Conservation (phyloP, 2,329 filamentous ascomycete species). For the Nannizziopsis arthrosporioides region DNA sequence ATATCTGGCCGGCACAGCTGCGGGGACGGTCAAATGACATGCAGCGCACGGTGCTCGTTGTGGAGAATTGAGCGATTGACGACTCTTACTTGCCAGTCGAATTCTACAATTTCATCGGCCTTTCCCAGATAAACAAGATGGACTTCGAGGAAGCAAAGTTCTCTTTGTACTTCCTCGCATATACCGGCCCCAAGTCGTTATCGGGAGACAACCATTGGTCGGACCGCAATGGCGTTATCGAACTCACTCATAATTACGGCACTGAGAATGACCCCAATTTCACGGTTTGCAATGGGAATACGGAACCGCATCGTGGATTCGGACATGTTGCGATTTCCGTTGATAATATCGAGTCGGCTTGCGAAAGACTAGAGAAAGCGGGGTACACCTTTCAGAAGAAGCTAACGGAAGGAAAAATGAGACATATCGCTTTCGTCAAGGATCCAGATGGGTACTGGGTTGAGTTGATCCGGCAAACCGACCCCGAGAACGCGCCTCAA, state of each 20-base stretch:
- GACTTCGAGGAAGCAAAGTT: constrained; percentile 81
- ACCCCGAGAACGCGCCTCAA: constrained; percentile 47
- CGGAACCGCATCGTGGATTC: constrained; percentile 72
- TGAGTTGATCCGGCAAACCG: constrained; percentile 52
- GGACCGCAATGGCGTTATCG: constrained; percentile 79
- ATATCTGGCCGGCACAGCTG: background rate
- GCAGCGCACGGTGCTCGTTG: background rate
- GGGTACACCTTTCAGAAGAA: constrained; percentile 95
- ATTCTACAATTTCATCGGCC: constrained; percentile 87
- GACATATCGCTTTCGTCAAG: constrained; percentile 76
- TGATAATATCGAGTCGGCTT: constrained; percentile 78
- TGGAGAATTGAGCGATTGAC: background rate
- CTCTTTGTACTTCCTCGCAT: constrained; percentile 89
- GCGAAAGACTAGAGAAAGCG: constrained; percentile 75
- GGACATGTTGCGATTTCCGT: constrained; percentile 78
- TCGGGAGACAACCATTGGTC: constrained; percentile 63
- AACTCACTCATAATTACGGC: constrained; percentile 75
- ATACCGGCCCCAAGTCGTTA: constrained; percentile 63
- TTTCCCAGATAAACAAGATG: constrained; percentile 71
- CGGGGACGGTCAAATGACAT: too few species aligned
- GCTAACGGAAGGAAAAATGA: constrained; percentile 76
- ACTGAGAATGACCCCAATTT: constrained; percentile 76
- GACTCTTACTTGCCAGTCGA: constrained; percentile 46
- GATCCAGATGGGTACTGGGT: constrained; percentile 77
- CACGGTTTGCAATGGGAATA: constrained; percentile 77